A percentile compares a stretch with the other conserved stretches of the same genome.
Evolutionary conservation across 495 filamentous ascomycete species (phyloP).

Genomic region (Amorphotheca resinae): DNA sequence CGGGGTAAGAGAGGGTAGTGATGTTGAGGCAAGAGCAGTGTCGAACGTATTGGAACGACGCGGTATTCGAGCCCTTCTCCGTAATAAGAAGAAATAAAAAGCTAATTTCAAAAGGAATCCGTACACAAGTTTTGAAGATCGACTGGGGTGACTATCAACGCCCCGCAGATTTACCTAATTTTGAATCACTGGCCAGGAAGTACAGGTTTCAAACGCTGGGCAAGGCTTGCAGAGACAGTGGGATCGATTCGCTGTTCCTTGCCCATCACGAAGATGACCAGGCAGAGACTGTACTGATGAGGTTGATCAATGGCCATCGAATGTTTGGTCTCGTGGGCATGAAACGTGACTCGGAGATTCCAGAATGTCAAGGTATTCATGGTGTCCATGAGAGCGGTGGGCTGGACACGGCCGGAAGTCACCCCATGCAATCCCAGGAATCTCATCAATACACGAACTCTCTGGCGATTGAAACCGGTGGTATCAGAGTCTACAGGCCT

Average conservation of each 20-base stretch:
- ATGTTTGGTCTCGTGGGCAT: slow-evolving; percentile 63
- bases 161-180: slow-evolving; percentile 39
- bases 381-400: slow-evolving; percentile 53
- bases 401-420: background rate
- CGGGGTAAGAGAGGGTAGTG: slow-evolving; percentile 52
- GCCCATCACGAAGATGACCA: slow-evolving; percentile 82
- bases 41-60: slow-evolving; percentile 33
- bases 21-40: slow-evolving; percentile 52
- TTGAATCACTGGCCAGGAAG: slow-evolving; percentile 69
- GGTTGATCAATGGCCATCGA: slow-evolving; percentile 48
- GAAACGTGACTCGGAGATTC: slow-evolving; percentile 47
- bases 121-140: slow-evolving; percentile 37
- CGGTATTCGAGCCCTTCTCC: slow-evolving; percentile 12
- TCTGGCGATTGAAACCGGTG: slow-evolving; percentile 42
- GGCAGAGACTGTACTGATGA: slow-evolving; percentile 75
- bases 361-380: slow-evolving; percentile 68
- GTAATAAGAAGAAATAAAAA: background rate
- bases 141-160: slow-evolving; percentile 30
- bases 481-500: slow-evolving; percentile 61
- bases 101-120: slow-evolving; percentile 31
- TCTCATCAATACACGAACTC: background rate
- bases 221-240: slow-evolving; percentile 35
- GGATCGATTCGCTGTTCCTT: slow-evolving; percentile 46
- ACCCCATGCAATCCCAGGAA: background rate
- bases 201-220: slow-evolving; percentile 64